phyloP scores from a whole-genome alignment of 78 protist genomes.

The Pelomyxa schiedti region DNA sequence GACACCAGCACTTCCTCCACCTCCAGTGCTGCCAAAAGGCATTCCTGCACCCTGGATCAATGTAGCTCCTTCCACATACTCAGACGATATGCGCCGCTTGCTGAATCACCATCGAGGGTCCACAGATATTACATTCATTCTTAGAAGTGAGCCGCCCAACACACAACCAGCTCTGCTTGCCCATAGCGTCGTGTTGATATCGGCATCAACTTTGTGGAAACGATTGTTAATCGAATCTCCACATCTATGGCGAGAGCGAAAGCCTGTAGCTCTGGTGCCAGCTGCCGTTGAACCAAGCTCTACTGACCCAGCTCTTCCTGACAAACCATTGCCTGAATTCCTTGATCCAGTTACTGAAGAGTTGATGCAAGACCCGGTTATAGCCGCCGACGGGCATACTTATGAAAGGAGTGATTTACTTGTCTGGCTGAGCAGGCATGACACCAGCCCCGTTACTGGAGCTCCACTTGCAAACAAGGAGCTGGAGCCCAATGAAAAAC shows the following conservation, averaged over 20 bases:
- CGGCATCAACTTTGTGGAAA: background rate
- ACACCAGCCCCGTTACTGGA: slow-evolving; percentile 14
- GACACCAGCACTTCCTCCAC: background rate
- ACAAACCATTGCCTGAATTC: background rate
- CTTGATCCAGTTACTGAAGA: background rate
- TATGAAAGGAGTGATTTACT: slow-evolving; percentile 15
- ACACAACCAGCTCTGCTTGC: no score
- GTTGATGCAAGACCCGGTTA: slow-evolving; percentile 31
- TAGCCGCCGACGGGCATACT: slow-evolving; percentile 18
- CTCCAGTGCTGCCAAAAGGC: background rate
- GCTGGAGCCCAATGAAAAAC: slow-evolving; percentile 5
- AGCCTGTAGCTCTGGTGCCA: background rate
- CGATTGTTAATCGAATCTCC: background rate
- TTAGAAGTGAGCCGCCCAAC: background rate
- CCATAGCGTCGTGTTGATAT: background rate
- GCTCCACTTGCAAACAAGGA: background rate
- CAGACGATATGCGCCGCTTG: background rate
- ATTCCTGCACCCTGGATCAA: background rate
- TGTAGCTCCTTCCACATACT: background rate
- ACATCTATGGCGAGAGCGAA: background rate
- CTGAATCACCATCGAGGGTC: background rate
- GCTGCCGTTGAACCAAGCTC: background rate
- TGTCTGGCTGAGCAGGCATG: slow-evolving; percentile 9
- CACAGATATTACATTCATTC: background rate
- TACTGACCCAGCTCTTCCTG: no score